Evolutionary conservation across 176 grass and related monocot genomes (phyloP), one percentile per base, ranked within the genome.

Genomic region (Juncus effusus): DNA sequence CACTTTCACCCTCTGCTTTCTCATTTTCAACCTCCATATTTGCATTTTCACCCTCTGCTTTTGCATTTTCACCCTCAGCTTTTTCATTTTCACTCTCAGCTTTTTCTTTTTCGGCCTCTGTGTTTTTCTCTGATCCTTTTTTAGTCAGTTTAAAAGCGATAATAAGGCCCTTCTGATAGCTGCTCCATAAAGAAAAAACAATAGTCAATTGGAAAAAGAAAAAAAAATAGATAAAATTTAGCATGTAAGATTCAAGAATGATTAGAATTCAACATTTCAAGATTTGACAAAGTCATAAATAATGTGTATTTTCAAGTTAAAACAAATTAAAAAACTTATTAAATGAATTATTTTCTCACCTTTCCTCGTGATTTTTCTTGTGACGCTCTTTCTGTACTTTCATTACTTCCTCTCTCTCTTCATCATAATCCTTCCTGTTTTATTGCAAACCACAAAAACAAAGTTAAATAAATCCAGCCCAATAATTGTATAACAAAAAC

Each of bases 391-490:
- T 60, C 79, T 76, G 69, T 56, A 78, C 64, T 76, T 77, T 69
- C 71, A 56, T 62, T 42, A 74, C 64, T 80, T 81, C 51, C 12
- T 64, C 67, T 80, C 80, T 72, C 85, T 99, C 78, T 80, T 40
- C 63, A 84, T 99, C 94, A 76, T 92, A 93, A 67, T 99, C 89
- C 60, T 93, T 93, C 78, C 94, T 99, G 59, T 75, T 80, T 82
- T 11, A 36, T 6, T 60, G 52, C 3, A 35, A 69, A 47, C 61
- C 16, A 11, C 40, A 54, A 60, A 40, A 19, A 56, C 74, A 58
- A 80, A 72, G n/a, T 44, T 74, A 70, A 13, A 42, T 57, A 13
- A 71, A 59, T 28, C 19, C 19, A 28, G 19, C 19, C 19, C 19
- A 28, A 28, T 28, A 28, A 1, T 28, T 28, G 19, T 28, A 28